Evolutionary conservation across 352 stramenopile genomes (phyloP).

Genomic region (Blastocystis hominis): DNA sequence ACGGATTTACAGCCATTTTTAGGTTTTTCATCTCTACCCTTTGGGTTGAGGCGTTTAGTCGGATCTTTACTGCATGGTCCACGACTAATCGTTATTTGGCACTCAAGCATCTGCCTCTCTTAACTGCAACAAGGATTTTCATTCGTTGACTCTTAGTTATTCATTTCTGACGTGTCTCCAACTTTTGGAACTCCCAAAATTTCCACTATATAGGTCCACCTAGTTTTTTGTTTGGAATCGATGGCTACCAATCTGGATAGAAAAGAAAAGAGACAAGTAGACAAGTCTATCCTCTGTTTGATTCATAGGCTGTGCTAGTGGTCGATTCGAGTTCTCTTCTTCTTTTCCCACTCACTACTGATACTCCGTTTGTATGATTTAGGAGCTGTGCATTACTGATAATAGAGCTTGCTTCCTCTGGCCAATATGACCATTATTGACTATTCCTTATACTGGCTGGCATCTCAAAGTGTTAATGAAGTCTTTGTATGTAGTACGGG

Average conservation of each 20-base stretch:
- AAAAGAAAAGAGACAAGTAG: slow-evolving; percentile 43
- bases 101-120: slow-evolving; percentile 73
- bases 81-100: slow-evolving; percentile 60
- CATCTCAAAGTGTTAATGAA: slow-evolving; percentile 21
- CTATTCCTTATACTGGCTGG: slow-evolving; percentile 48
- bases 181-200: neutral
- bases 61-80: slow-evolving; percentile 95
- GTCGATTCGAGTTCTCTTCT: neutral
- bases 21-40: slow-evolving; percentile 93
- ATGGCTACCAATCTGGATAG: slow-evolving; percentile 13
- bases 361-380: neutral
- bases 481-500: slow-evolving; percentile 16
- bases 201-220: no score
- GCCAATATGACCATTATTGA: slow-evolving; percentile 27
- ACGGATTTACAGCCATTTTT: slow-evolving; percentile 99
- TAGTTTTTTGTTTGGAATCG: neutral
- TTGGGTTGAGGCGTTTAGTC: slow-evolving; percentile 69
- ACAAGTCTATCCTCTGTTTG: neutral
- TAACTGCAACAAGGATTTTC: slow-evolving; percentile 88
- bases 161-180: neutral
- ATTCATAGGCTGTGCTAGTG: neutral
- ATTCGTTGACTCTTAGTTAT: slow-evolving; percentile 60
- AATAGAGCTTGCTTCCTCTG: slow-evolving; percentile 50
- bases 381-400: neutral
- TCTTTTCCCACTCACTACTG: slow-evolving; percentile 17